These are phyloP conservation scores for Hyaloscypha variabilis DNA, from an alignment of 495 filamentous ascomycete species.

Conservation along the genomic window DNA sequence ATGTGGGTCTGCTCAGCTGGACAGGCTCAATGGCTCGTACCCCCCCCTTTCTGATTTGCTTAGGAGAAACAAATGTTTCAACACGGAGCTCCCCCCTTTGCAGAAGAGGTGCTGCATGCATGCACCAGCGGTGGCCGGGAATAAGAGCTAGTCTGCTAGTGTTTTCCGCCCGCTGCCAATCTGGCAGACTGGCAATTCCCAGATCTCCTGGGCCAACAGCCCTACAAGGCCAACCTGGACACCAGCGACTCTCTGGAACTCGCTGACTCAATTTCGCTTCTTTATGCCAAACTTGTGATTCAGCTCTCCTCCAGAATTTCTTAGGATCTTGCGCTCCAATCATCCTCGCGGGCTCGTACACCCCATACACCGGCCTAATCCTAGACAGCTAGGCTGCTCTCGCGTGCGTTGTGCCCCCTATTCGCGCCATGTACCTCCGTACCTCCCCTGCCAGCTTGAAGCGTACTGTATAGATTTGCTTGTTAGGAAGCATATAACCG, in stretches of 20 bases:
- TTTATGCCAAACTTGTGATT: background rate
- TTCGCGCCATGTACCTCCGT: background rate
- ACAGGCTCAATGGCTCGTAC: background rate
- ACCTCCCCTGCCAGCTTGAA: background rate
- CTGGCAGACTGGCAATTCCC: background rate
- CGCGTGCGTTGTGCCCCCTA: background rate
- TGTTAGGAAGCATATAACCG: too few species aligned
- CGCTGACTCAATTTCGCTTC: background rate
- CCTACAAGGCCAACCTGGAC: background rate
- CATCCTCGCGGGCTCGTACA: background rate
- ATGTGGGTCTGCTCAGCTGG: background rate
- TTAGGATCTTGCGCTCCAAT: background rate
- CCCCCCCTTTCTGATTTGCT: background rate
- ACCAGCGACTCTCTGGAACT: background rate
- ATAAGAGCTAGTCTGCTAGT: background rate
- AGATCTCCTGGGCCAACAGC: background rate
- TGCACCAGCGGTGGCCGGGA: background rate
- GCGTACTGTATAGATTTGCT: too few species aligned
- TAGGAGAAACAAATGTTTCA: background rate
- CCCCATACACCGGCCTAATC: background rate
- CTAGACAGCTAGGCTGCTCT: background rate
- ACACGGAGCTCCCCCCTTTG: background rate
- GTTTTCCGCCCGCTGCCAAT: background rate
- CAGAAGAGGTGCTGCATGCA: background rate
- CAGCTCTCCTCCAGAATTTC: background rate